A percentile compares a stretch with the other conserved stretches of the same genome.
Conservation (phyloP, 805 yeast genomes). For the Candida quercuum region DNA sequence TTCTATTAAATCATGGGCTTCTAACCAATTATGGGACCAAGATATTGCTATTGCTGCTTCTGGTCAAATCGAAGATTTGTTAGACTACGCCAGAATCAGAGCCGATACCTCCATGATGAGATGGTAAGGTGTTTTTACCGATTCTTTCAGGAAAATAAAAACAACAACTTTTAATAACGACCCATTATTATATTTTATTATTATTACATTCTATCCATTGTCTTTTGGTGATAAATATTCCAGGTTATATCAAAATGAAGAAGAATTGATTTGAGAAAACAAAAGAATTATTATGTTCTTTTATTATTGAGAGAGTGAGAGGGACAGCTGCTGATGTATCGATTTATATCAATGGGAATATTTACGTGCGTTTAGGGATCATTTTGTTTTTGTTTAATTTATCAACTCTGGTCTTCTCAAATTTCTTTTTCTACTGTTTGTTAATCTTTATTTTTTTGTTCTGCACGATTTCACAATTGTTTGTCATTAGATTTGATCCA, state of each 20-base stretch:
- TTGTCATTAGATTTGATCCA: too few species aligned
- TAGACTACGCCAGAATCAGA: conserved; percentile 83
- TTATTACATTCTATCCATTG: too few species aligned
- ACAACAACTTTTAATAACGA: neutral
- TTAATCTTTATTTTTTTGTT: too few species aligned
- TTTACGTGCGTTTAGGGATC: conserved; percentile 11
- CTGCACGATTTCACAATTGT: too few species aligned
- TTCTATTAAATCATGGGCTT: conserved; percentile 70
- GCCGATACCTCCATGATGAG: conserved; percentile 87
- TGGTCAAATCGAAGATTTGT: conserved; percentile 80
- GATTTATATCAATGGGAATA: conserved; percentile 2
- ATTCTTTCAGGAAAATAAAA: too few species aligned
- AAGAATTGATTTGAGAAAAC: too few species aligned
- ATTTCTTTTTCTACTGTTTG: too few species aligned
- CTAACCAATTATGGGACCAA: conserved; percentile 72
- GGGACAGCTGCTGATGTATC: too few species aligned
- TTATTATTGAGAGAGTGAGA: too few species aligned
- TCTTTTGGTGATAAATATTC: too few species aligned
- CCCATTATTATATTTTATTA: conserved; percentile 1
- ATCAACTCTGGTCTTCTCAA: neutral
- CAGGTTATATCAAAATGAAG: too few species aligned
- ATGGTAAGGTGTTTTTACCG: conserved; percentile 37
- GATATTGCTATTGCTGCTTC: conserved; percentile 80
- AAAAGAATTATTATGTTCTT: too few species aligned
- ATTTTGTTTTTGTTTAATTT: conserved; percentile 1